Evolutionary conservation across 1,284 basidiomycete species (phyloP), one percentile per base, ranked within the genome.

Genomic region (Puccinia hordei): DNA sequence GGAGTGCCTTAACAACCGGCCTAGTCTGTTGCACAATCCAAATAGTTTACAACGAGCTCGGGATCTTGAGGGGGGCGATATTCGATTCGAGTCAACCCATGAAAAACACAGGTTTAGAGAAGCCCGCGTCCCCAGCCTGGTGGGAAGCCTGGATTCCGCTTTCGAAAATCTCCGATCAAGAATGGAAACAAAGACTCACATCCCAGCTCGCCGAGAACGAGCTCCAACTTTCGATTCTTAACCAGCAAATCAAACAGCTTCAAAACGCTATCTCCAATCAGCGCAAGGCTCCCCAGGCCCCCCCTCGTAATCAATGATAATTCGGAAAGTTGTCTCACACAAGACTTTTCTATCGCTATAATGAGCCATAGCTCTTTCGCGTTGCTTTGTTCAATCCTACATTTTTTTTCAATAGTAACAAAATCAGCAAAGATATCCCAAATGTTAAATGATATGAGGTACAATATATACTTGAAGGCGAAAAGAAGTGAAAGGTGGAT

Each of bases 61-160:
- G 33, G 15, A 49, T 68, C n/a, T 13, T 77, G 33, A 27, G 27
- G 33, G 13, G 53, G n/a, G 38, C 51, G 22, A 44, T 44, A 19
- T 59, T 38, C 24, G 65, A 35, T 66, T 22, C 61, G 10, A 68
- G 44, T 17, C 6, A n/a, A n/a, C n/a, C n/a, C n/a, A n/a, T n/a
- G n/a, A n/a, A n/a, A n/a, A n/a, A n/a, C n/a, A n/a, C n/a, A n/a
- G 69, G 35, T 38, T 15, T 3, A 9, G 19, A 38, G 35, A 1
- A 12, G n/a, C 74, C 13, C 3, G 22, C 33, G 55, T 8, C 41
- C 33, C 24, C 35, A 24, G 46, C 61, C 41, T 66, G 65, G 74
- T 79, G 76, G 76, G 76, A 79, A 35, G 17, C n/a, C 38, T 71
- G 30, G 55, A 79, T 79, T 35, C 76, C 76, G 38, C 55, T 79